Percentiles rank a stretch among this genome's conserved stretches.
phyloP scores from a whole-genome alignment of 805 yeast genomes.

The Candida schatavii region DNA sequence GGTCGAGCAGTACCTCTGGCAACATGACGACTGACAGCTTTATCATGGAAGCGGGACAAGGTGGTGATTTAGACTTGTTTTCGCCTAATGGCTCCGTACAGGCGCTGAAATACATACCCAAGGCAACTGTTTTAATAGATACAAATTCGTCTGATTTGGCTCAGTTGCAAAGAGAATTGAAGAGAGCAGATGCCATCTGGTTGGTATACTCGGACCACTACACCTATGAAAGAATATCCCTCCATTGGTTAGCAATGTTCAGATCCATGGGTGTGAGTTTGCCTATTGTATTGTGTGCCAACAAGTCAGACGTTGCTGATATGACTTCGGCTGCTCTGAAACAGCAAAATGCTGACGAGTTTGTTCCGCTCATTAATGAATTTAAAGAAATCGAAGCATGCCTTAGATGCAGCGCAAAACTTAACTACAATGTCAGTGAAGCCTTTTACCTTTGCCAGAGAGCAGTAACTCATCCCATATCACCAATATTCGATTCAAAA shows the following conservation, averaged over 20 bases:
- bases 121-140: slow-evolving; percentile 71
- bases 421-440: slow-evolving; percentile 82
- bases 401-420: slow-evolving; percentile 81
- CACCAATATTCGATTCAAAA: slow-evolving; percentile 92
- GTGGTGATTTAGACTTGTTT: not conserved
- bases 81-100: slow-evolving; percentile 1
- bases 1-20: not conserved
- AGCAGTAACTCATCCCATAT: slow-evolving; percentile 87
- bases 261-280: slow-evolving; percentile 90
- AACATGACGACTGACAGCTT: not conserved
- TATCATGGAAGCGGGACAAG: not conserved
- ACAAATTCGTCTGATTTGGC: slow-evolving; percentile 67
- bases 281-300: slow-evolving; percentile 89
- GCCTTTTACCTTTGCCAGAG: slow-evolving; percentile 91
- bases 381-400: slow-evolving; percentile 94
- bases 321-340: slow-evolving; percentile 44
- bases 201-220: slow-evolving; percentile 92
- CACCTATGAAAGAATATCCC: slow-evolving; percentile 85
- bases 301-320: slow-evolving; percentile 57
- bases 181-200: slow-evolving; percentile 89
- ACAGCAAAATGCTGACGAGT: slow-evolving; percentile 62
- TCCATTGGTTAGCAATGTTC: slow-evolving; percentile 93
- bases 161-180: slow-evolving; percentile 64
- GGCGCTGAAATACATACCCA: slow-evolving; percentile 33
- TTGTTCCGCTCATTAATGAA: slow-evolving; percentile 80